These are phyloP conservation scores for Papilionanthe hybrid DNA, from an alignment of 116 monocot genomes.

Conservation along the genomic window DNA sequence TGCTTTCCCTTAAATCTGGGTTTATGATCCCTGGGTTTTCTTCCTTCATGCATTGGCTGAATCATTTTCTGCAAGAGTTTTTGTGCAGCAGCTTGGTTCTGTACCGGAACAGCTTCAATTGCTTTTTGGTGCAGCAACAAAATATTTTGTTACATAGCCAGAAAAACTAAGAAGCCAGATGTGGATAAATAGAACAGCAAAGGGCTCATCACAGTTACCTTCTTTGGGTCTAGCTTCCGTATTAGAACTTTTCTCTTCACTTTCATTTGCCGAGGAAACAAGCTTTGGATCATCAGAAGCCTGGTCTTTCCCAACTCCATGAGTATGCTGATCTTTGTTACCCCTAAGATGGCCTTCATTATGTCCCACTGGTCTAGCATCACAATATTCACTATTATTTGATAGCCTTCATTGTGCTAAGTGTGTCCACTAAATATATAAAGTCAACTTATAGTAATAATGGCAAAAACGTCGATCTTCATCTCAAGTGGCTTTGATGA, in stretches of 20 bases:
- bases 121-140: conserved; percentile 24
- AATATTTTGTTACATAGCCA: not conserved
- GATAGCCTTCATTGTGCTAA: not conserved
- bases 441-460: not conserved
- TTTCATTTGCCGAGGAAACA: conserved; percentile 8
- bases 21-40: conserved; percentile 37
- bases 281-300: conserved; percentile 12
- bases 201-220: conserved; percentile 31
- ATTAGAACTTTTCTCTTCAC: conserved; percentile 31
- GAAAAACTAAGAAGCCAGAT: not conserved
- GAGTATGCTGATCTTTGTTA: not conserved
- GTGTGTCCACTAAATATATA: too few relatives aligned
- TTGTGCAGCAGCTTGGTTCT: conserved; percentile 95
- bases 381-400: conserved; percentile 16
- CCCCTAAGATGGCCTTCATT: conserved; percentile 5
- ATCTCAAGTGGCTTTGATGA: not conserved
- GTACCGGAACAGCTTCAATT: conserved; percentile 78
- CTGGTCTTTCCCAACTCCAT: conserved; percentile 1
- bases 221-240: conserved; percentile 73
- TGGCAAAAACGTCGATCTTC: not conserved
- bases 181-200: not conserved
- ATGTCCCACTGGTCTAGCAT: conserved; percentile 17
- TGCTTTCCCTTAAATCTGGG: conserved; percentile 48
- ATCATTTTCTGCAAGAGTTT: conserved; percentile 88
- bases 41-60: conserved; percentile 35